Percentiles rank a stretch among this genome's conserved stretches.
Conservation (phyloP, 768 basidiomycete species). For the Vararia minispora region DNA sequence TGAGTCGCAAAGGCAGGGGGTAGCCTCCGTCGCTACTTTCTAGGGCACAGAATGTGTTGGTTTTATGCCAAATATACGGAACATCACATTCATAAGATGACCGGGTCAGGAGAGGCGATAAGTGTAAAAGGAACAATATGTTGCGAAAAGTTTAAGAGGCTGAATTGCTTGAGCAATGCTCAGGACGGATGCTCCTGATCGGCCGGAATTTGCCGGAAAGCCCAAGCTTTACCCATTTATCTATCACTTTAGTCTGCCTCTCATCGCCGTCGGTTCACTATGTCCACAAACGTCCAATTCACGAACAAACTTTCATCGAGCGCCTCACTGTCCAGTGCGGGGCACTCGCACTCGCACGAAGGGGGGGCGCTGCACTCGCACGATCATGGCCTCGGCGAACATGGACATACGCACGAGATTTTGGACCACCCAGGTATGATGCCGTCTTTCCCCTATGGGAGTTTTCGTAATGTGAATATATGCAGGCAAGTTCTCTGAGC, state of each 20-base stretch:
- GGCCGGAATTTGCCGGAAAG: too few species aligned
- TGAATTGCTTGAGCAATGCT: too few species aligned
- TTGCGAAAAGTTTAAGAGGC: too few species aligned
- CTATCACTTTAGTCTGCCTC: neutral
- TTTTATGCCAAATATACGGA: too few species aligned
- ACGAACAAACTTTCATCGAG: conserved; percentile 50
- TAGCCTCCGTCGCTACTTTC: too few species aligned
- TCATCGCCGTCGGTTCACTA: neutral
- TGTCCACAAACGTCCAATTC: conserved; percentile 56
- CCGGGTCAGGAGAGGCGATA: too few species aligned
- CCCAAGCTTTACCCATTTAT: neutral
- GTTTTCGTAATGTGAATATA: neutral
- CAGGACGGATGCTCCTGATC: too few species aligned
- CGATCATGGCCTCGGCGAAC: conserved; percentile 52
- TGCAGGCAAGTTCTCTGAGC: conserved; percentile 81
- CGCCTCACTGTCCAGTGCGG: conserved; percentile 18
- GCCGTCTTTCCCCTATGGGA: neutral
- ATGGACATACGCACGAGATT: conserved; percentile 93
- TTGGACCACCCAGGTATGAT: conserved; percentile 74
- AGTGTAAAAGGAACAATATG: too few species aligned
- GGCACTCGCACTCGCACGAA: conserved; percentile 43
- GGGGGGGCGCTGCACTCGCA: conserved; percentile 32
- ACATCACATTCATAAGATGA: too few species aligned
- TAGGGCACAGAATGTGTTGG: too few species aligned
- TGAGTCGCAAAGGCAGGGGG: too few species aligned